phyloP scores from a whole-genome alignment of 2,329 filamentous ascomycete species.

The Aspergillus hiratsukae region DNA sequence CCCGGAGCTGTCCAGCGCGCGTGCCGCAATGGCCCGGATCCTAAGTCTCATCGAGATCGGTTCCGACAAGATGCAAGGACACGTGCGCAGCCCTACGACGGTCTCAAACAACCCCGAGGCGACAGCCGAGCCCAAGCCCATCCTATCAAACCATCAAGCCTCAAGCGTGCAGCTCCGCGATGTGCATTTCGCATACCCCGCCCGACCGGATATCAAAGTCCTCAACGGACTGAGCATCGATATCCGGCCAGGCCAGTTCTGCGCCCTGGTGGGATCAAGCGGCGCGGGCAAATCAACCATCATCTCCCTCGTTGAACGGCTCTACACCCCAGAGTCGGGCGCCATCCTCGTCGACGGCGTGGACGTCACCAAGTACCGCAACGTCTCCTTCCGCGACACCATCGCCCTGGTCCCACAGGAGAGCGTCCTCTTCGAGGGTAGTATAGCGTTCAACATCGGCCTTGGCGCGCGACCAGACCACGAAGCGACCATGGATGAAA shows the following conservation, averaged over 20 bases:
- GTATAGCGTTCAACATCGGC: constrained; percentile 44
- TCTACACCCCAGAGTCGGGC: constrained; percentile 51
- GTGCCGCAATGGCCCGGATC: constrained; percentile 57
- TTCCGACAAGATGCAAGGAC: constrained; percentile 28
- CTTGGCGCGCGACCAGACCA: constrained; percentile 48
- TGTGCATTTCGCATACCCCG: constrained; percentile 63
- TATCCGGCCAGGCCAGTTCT: constrained; percentile 43
- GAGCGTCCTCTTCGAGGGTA: constrained; percentile 47
- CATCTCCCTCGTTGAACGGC: constrained; percentile 52
- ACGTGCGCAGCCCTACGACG: constrained; percentile 7
- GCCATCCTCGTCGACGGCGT: constrained; percentile 50
- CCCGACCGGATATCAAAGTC: constrained; percentile 56
- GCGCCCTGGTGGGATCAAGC: constrained; percentile 61
- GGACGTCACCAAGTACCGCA: constrained; percentile 40
- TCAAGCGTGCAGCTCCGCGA: constrained; percentile 52
- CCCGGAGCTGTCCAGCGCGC: constrained; percentile 67
- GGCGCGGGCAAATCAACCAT: constrained; percentile 66
- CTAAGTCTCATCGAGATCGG: constrained; percentile 39
- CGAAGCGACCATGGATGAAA: constrained; percentile 55
- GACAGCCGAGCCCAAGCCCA: constrained; percentile 13
- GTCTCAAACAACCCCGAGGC: constrained; percentile 24
- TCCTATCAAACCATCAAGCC: constrained; percentile 25
- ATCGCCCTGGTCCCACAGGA: constrained; percentile 48
- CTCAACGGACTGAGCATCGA: constrained; percentile 54
- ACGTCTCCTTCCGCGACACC: constrained; percentile 39